These are phyloP conservation scores for Fusarium austroafricanum DNA, from an alignment of 2,329 filamentous ascomycete genomes.

Conservation along the genomic window DNA sequence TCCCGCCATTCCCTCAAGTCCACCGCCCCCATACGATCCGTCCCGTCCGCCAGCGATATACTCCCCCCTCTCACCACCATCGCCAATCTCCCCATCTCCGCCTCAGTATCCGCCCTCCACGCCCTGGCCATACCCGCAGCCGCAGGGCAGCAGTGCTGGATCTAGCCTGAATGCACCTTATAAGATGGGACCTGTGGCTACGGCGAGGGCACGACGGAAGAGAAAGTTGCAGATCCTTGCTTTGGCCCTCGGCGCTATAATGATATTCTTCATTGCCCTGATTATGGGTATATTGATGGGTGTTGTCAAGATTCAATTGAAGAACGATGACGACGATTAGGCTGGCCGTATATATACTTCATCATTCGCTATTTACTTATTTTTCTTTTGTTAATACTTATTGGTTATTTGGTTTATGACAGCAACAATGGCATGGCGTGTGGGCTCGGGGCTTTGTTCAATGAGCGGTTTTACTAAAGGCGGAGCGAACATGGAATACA, in stretches of 20 bases:
- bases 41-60: conserved; percentile 43
- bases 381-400: conserved; percentile 4
- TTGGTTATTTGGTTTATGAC: not conserved
- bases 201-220: conserved; percentile 36
- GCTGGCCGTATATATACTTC: not conserved
- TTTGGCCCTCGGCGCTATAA: conserved; percentile 32
- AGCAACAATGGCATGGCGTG: conserved; percentile 25
- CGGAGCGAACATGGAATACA: not conserved
- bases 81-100: conserved; percentile 15
- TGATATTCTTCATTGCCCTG: conserved; percentile 44
- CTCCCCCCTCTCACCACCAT: conserved; percentile 33
- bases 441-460: not conserved
- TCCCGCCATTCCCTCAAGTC: conserved; percentile 36
- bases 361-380: not conserved
- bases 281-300: conserved; percentile 45
- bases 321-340: conserved; percentile 21
- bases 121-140: conserved; percentile 36
- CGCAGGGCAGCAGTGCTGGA: conserved; percentile 30
- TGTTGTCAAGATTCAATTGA: conserved; percentile 42
- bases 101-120: conserved; percentile 36
- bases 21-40: conserved; percentile 47
- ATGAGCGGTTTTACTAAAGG: not conserved
- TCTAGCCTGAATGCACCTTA: conserved; percentile 30
- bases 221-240: conserved; percentile 42
- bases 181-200: conserved; percentile 43